Evolutionary conservation across 371 early-diverging fungal genomes (phyloP).

Genomic region (Capillidium heterosporum): DNA sequence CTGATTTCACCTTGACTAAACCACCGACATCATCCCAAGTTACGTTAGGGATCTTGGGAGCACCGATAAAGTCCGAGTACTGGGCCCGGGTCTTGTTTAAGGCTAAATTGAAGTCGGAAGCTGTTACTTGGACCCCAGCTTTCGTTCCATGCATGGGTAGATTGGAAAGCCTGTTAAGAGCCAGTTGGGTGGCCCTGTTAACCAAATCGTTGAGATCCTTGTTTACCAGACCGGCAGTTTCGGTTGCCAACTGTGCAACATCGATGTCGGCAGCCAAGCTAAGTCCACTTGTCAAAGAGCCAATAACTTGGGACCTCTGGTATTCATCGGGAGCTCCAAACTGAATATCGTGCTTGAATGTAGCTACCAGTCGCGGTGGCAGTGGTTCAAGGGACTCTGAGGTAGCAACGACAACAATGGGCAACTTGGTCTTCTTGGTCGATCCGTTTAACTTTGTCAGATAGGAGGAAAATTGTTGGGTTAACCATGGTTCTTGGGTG

Average conservation of each 20-base stretch:
- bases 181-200: conserved; percentile 42
- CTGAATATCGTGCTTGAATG: conserved; percentile 54
- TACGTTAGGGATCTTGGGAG: conserved; percentile 92
- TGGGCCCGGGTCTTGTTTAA: conserved; percentile 58
- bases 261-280: conserved; percentile 61
- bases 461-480: conserved; percentile 43
- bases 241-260: conserved; percentile 48
- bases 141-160: conserved; percentile 8
- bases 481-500: conserved; percentile 52
- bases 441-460: conserved; percentile 32
- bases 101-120: conserved; percentile 60
- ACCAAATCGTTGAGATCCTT: conserved; percentile 66
- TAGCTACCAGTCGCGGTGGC: conserved; percentile 41
- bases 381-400: conserved; percentile 55
- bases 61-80: conserved; percentile 83
- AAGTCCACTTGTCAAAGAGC: conserved; percentile 23
- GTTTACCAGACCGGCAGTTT: conserved; percentile 80
- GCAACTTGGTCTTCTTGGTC: conserved; percentile 34
- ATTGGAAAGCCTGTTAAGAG: conserved; percentile 29
- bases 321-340: conserved; percentile 57
- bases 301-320: conserved; percentile 37
- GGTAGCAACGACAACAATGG: conserved; percentile 61
- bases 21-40: conserved; percentile 99
- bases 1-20: conserved; percentile 87
- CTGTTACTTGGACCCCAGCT: conserved; percentile 54